Conservation (phyloP, 2,329 filamentous ascomycete species). For the Escovopsis weberi region DNA sequence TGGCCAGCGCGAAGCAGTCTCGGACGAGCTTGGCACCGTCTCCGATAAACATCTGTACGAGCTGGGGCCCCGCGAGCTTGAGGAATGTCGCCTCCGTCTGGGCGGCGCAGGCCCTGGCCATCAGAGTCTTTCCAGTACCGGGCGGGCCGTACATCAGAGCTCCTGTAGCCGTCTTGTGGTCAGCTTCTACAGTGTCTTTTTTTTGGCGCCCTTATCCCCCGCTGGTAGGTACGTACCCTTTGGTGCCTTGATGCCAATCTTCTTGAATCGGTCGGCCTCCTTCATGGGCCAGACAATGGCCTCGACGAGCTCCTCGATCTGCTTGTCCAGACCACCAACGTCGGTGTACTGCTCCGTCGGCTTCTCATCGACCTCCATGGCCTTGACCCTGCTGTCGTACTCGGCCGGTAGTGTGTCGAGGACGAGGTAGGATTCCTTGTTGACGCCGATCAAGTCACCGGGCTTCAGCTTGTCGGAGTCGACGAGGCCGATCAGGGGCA, state of each 20-base stretch:
- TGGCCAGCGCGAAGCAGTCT: conserved; percentile 92
- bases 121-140: conserved; percentile 78
- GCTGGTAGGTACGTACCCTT: conserved; percentile 51
- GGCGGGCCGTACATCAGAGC: conserved; percentile 96
- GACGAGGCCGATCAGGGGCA: conserved; percentile 91
- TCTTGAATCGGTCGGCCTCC: conserved; percentile 97
- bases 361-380: conserved; percentile 99
- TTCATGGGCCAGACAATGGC: conserved; percentile 99
- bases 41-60: conserved; percentile 99
- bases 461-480: conserved; percentile 93
- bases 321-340: conserved; percentile 93
- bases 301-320: conserved; percentile 97
- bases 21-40: conserved; percentile 95
- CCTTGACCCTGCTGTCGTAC: conserved; percentile 97
- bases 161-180: conserved; percentile 40
- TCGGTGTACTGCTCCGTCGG: conserved; percentile 98
- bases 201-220: conserved; percentile 15
- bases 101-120: conserved; percentile 89
- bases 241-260: conserved; percentile 98
- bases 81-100: conserved; percentile 98
- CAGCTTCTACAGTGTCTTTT: conserved; percentile 36
- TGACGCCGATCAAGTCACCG: conserved; percentile 91
- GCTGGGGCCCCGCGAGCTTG: conserved; percentile 91
- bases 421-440: conserved; percentile 97
- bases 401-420: conserved; percentile 93